These are phyloP conservation scores for Zarea fungicola DNA, from an alignment of 2,329 filamentous ascomycete species.

Conservation along the genomic window DNA sequence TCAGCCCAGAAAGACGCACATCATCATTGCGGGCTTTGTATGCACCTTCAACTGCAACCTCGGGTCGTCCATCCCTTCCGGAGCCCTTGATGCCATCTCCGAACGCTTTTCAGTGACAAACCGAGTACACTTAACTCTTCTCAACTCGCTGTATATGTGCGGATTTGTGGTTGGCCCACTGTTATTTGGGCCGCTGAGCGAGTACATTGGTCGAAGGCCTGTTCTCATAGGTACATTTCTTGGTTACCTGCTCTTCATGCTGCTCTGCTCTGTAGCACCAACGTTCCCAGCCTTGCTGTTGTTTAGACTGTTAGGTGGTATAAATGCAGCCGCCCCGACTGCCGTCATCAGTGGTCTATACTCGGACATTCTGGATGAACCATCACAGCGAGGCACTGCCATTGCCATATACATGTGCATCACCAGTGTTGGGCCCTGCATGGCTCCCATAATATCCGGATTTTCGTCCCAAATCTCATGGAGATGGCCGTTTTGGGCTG, in stretches of 20 bases:
- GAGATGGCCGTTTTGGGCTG: slow-evolving; percentile 37
- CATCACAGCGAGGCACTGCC: slow-evolving; percentile 27
- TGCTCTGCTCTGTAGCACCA: slow-evolving; percentile 34
- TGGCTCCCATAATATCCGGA: slow-evolving; percentile 48
- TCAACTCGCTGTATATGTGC: slow-evolving; percentile 33
- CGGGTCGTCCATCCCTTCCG: slow-evolving; percentile 31
- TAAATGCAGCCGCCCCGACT: slow-evolving; percentile 30
- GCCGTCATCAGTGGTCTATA: slow-evolving; percentile 30
- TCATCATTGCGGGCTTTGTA: slow-evolving; percentile 30
- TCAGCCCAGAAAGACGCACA: slow-evolving; percentile 27
- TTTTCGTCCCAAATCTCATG: slow-evolving; percentile 42
- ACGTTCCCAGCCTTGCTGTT: slow-evolving; percentile 39
- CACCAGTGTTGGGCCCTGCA: slow-evolving; percentile 31
- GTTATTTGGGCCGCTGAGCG: slow-evolving; percentile 30
- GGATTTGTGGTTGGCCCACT: slow-evolving; percentile 31
- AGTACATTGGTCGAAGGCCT: slow-evolving; percentile 29
- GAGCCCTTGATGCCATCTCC: slow-evolving; percentile 30
- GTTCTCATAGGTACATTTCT: slow-evolving; percentile 29
- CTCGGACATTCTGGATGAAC: slow-evolving; percentile 28
- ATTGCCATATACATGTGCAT: slow-evolving; percentile 31
- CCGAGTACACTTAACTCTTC: slow-evolving; percentile 25
- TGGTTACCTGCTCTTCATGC: slow-evolving; percentile 29
- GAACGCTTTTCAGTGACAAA: slow-evolving; percentile 23
- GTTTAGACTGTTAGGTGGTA: slow-evolving; percentile 31
- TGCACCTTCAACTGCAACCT: slow-evolving; percentile 33